Base-by-base conservation (phyloP, 2,329 filamentous ascomycete genomes). In the Fusarium robinianum region DNA sequence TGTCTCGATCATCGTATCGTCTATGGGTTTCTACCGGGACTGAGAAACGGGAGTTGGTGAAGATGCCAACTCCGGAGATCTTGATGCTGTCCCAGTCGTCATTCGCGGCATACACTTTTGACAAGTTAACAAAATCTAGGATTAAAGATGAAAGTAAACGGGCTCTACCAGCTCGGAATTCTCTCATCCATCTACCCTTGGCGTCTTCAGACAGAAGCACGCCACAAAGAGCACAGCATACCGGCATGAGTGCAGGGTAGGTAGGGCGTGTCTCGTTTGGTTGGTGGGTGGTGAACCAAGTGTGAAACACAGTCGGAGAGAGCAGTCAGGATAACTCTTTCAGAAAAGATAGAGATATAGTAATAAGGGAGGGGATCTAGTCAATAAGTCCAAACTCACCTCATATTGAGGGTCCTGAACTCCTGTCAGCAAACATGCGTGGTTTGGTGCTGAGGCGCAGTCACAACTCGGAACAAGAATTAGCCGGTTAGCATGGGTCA, bases 1-100 rank as follows among this genome's bases (percentile, higher is more conserved):
- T 24, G 10, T 33, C 10, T n/a, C 7, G 9, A n/a, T 49, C 45
- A 9, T 24, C 25, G 32, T 49, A 35, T 31, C 40, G 11, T 3
- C 22, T 22, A 3, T 30, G 16, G n/a, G 17, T 22, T 3, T 38
- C 24, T n/a, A 22, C 19, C 6, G 35, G 35, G 19, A 17, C n/a
- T 4, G 7, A 27, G 17, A 25, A n/a, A 3, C 8, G 6, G 22
- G 19, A 7, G 6, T 26, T 23, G 14, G 22, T 14, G 15, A 17
- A 36, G 22, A 16, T 26, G 22, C 33, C 33, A 12, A 19, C 9
- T 8, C 33, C 33, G 19, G 33, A 36, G 5, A 36, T 21, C 10
- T 18, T 17, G 22, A 36, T 36, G 33, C 9, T 7, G 5, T 26
- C 9, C 33, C 33, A 36, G 12, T 36, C 23, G n/a, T 18, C 9